Base-by-base conservation (phyloP, 164 flowering plant species). In the Magnolia officinalis region DNA sequence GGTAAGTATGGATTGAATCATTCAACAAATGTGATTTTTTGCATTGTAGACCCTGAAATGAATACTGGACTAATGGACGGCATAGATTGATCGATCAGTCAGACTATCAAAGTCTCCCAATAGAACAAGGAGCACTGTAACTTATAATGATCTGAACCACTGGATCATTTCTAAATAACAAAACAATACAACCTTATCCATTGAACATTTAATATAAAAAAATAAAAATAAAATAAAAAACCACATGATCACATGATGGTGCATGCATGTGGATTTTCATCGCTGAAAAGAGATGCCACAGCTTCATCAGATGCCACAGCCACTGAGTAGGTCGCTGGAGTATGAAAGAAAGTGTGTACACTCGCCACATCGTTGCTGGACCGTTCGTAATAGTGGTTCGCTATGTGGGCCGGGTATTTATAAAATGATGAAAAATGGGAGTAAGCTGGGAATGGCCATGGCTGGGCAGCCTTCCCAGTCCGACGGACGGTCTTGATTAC, bases 201-300 rank as follows among this genome's bases (percentile, higher is more conserved):
- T 37, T 2, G 45, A 37, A 37, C 45, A 37, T 37, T 37, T 37
- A 31, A 31, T n/a, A n/a, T n/a, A n/a, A n/a, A n/a, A n/a, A n/a
- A n/a, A n/a, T 31, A 31, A 31, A 31, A 31, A 31, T 31, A 31
- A 31, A 31, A 31, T 1, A 31, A 23, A 31, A 1, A 37, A 37
- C 45, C 45, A 37, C 45, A 37, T 37, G 45, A 52, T 88, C 78
- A 92, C 97, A 92, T 92, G 8, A 92, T 78, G 8, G 87, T 14
- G 75, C 95, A 91, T 72, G 97, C 97, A 77, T 91, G 95, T 0
- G 92, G 93, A 72, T 92, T 92, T 5, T 92, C 97, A 70, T 92
- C 97, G 29, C 97, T 91, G 78, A 92, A 92, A 11, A 92, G 84
- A 0, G 97, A 91, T 71, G 95, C 93, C 16, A 86, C 87, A 50